Evolutionary conservation across 1,284 basidiomycete genomes (phyloP).

Genomic region (Trichosporon sp.): DNA sequence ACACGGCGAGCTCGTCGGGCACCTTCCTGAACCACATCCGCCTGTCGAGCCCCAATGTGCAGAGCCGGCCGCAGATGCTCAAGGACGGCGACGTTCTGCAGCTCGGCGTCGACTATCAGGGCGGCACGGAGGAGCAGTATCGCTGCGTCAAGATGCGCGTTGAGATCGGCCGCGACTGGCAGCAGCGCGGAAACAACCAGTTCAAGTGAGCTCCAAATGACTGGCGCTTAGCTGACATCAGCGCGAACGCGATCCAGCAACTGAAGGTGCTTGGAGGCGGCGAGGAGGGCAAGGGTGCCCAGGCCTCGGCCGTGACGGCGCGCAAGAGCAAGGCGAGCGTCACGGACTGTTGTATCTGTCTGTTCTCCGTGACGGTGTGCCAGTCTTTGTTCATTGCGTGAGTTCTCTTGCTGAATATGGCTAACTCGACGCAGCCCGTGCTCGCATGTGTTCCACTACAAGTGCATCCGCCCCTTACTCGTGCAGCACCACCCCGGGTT

Average conservation of each 20-base stretch:
- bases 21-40: conserved; percentile 96
- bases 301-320: conserved; percentile 22
- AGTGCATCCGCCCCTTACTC: conserved; percentile 90
- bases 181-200: conserved; percentile 78
- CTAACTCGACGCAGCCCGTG: conserved; percentile 59
- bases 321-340: conserved; percentile 49
- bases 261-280: conserved; percentile 41
- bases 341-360: conserved; percentile 93
- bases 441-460: conserved; percentile 97
- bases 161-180: conserved; percentile 83
- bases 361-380: conserved; percentile 89
- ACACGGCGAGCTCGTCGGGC: conserved; percentile 84
- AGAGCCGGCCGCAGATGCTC: conserved; percentile 71
- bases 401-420: conserved; percentile 16
- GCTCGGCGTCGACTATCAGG: conserved; percentile 96
- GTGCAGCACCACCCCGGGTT: conserved; percentile 86
- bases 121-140: conserved; percentile 94
- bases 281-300: conserved; percentile 18
- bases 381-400: conserved; percentile 92
- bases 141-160: conserved; percentile 96
- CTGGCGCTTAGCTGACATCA: conserved; percentile 13
- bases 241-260: conserved; percentile 46
- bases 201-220: conserved; percentile 79
- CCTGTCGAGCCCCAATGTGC: conserved; percentile 74
- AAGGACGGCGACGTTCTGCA: conserved; percentile 94